Percentiles rank a stretch among this genome's conserved stretches.
Evolutionary conservation across 1,284 basidiomycete genomes (phyloP).

Genomic region (Leucoagaricus sp.): DNA sequence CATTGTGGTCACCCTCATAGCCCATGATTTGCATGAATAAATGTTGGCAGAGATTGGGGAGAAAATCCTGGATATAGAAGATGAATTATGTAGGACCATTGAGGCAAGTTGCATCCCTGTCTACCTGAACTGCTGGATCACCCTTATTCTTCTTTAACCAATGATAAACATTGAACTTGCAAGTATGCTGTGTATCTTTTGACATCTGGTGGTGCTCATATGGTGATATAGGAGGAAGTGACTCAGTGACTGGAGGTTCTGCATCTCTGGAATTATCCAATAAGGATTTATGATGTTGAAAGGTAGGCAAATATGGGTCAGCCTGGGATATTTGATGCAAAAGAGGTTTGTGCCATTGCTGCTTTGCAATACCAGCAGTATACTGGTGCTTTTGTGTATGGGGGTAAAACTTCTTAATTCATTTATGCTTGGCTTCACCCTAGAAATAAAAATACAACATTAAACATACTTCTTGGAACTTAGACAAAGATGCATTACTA

Average conservation of each 20-base stretch:
- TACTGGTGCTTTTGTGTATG: constrained; percentile 32
- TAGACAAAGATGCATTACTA: constrained; percentile 18
- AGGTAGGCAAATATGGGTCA: too few species aligned
- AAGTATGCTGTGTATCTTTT: not conserved
- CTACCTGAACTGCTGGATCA: constrained; percentile 25
- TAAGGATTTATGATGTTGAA: too few species aligned
- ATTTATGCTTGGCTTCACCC: constrained; percentile 37
- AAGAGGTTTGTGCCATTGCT: constrained; percentile 12
- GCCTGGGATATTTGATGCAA: too few species aligned
- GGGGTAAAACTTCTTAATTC: constrained; percentile 34
- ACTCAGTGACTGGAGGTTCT: too few species aligned
- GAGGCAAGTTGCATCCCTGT: too few species aligned
- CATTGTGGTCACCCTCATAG: not conserved
- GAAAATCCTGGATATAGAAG: constrained; percentile 22
- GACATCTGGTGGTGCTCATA: too few species aligned
- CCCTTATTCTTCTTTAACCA: constrained; percentile 6
- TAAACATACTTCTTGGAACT: not conserved
- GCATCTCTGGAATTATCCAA: too few species aligned
- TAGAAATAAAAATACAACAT: constrained; percentile 19
- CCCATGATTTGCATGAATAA: not conserved
- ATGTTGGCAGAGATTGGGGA: constrained; percentile 14
- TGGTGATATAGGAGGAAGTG: too few species aligned
- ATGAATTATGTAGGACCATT: too few species aligned
- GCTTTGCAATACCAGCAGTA: constrained; percentile 15
- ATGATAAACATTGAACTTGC: too few species aligned